Base-by-base conservation (phyloP, 1,284 basidiomycete species). In the Schizophyllum amplum region DNA sequence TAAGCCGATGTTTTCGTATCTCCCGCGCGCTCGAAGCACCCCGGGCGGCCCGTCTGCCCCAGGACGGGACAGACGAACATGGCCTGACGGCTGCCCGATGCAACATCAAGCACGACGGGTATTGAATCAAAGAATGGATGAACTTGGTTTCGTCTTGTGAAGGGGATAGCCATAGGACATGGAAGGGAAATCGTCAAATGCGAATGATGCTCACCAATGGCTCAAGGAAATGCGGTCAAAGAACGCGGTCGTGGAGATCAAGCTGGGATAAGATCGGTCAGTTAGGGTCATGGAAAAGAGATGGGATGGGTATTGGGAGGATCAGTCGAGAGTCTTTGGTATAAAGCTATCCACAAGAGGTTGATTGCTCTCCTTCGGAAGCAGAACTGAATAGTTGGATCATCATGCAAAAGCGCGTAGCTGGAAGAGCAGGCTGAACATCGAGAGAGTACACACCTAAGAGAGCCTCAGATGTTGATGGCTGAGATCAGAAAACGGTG, bases 101-200 rank as follows among this genome's bases (percentile, higher is more conserved):
- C 72, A 71, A 61, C 65, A 67, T 65, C 65, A 66, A 64, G 68
- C 68, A 63, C 63, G 58, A 60, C 63, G 65, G 69, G 67, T 21
- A 72, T 73, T 73, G 72, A 70, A 72, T 87, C 85, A 86, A 87
- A 76, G 85, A 87, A 87, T 87, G 85, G 85, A 87, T 87, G 79
- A 87, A 87, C 85, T 87, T 81, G 69, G 66, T 76, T 86, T 86
- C 72, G 65, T 86, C 83, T 72, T 80, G n/a, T 15, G 15, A 47
- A 51, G 6, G 47, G 54, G 24, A 3, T 33, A 53, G 54, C 48
- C 11, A 53, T 57, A 24, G 47, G 42, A 48, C 53, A 57, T 60
- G 68, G 67, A 56, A 71, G 66, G 63, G 65, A 27, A 49, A 51
- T 22, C 24, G 51, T 47, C 57, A 22, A n/a, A 6, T 2, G 51